phyloP scores from a whole-genome alignment of 257 asterid genomes.

The Solanum chilense region DNA sequence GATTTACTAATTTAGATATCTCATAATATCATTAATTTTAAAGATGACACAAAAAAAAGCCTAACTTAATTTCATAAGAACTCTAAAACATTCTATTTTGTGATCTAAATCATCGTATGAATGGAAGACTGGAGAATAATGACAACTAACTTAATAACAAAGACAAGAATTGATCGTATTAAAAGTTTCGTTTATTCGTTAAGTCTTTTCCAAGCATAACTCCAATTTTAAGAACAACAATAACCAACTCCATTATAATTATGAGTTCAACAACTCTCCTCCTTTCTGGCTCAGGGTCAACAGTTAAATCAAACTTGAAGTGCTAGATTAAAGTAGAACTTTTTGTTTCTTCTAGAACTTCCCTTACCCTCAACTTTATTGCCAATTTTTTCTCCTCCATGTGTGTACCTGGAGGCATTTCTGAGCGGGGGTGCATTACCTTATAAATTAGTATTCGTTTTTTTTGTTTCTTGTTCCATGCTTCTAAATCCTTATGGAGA shows the following conservation, averaged over 20 bases:
- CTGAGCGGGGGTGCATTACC: neutral
- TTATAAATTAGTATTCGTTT: neutral
- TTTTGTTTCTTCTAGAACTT: neutral
- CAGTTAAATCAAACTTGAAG: neutral
- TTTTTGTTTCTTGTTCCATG: neutral
- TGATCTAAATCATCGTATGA: neutral
- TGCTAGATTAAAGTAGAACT: neutral
- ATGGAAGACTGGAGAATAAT: neutral
- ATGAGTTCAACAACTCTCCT: neutral
- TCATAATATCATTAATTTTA: neutral
- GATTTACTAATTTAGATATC: neutral
- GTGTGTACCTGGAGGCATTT: neutral
- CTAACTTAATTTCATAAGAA: neutral
- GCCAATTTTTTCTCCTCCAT: neutral
- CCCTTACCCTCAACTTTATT: neutral
- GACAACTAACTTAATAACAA: neutral
- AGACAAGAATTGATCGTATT: accelerated
- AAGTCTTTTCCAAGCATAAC: neutral
- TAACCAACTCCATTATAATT: neutral
- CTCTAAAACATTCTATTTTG: neutral
- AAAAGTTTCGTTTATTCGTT: neutral
- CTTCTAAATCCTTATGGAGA: neutral
- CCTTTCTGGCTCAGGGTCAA: neutral
- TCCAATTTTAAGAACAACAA: neutral
- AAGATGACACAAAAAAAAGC: neutral